Evolutionary conservation across 805 yeast genomes (phyloP).

Genomic region (Blastobotrys peoriensis): DNA sequence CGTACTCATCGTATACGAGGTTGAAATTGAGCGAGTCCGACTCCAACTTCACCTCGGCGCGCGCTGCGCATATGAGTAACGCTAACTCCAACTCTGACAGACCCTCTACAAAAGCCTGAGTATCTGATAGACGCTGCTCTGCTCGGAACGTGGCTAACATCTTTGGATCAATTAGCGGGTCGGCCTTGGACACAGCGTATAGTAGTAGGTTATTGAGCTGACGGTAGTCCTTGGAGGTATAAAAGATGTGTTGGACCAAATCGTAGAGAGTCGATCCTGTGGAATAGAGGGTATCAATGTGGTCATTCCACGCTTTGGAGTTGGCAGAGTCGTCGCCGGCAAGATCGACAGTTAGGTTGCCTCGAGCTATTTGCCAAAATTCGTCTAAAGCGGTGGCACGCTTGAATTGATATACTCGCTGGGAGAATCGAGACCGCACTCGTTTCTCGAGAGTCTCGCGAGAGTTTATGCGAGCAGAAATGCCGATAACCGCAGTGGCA

Average conservation of each 20-base stretch:
- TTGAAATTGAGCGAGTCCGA: constrained; percentile 65
- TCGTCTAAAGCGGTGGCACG: constrained; percentile 43
- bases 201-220: constrained; percentile 28
- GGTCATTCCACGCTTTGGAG: constrained; percentile 19
- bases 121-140: constrained; percentile 11
- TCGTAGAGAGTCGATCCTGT: constrained; percentile 31
- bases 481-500: constrained; percentile 78
- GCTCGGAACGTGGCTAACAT: background rate
- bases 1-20: constrained; percentile 70
- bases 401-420: constrained; percentile 58
- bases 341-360: constrained; percentile 33
- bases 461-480: constrained; percentile 66
- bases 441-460: constrained; percentile 84
- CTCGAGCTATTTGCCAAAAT: constrained; percentile 44
- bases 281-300: constrained; percentile 12
- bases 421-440: constrained; percentile 84
- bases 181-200: constrained; percentile 25
- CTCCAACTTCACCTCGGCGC: constrained; percentile 57
- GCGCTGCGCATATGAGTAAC: constrained; percentile 65
- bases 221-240: constrained; percentile 53
- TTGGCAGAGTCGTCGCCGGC: constrained; percentile 10
- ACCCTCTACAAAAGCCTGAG: constrained; percentile 28
- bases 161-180: constrained; percentile 19
- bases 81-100: constrained; percentile 69
- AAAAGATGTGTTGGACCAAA: constrained; percentile 42